Evolutionary conservation across 495 filamentous ascomycete species (phyloP), one percentile per base, ranked within the genome.

Genomic region (Aspergillus coremiiformis): DNA sequence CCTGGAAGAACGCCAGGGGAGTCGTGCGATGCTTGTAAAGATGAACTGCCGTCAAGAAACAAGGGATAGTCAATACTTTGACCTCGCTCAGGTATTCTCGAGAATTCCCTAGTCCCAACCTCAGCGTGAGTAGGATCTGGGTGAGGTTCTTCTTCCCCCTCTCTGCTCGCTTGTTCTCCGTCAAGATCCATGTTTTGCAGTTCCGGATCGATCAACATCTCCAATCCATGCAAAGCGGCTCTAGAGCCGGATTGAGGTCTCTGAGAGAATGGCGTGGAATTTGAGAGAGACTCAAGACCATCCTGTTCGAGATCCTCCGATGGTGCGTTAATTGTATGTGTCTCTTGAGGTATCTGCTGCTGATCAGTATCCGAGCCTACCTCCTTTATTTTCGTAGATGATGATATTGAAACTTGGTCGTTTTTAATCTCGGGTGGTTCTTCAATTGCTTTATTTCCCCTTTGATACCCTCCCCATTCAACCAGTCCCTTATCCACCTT

Each of bases 151-250:
- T 39, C 17, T 39, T 20, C 35, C 17, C 3, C 32, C 4, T 52
- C 23, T 1, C 1, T 23, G 14, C 17, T 17, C 9, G 10, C 14
- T 5, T 52, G 41, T 14, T 21, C 43, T 14, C 37, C 44, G 9
- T 32, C 4, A 9, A 22, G 15, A 4, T 21, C 44, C 0, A 41
- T 17, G 3, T 56, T 54, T 30, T 56, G 52, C 21, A 61, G 21
- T 23, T 43, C 54, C 19, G 59, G 59, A 30, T 61, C 59, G 17
- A 61, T 61, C 10, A 55, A 52, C 2, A 51, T 19, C 11, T 55
- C 48, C 22, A 50, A 14, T 1, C 3, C 3, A 20, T 48, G 46
- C 11, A 43, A 37, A 1, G 19, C 7, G 24, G 39, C 6, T 22
- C 35, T 50, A 22, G 24, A 35, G n/a, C 5, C 24, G 32, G 26